Conservation (phyloP, 306 rosid genomes). For the Coriaria nepalensis region DNA sequence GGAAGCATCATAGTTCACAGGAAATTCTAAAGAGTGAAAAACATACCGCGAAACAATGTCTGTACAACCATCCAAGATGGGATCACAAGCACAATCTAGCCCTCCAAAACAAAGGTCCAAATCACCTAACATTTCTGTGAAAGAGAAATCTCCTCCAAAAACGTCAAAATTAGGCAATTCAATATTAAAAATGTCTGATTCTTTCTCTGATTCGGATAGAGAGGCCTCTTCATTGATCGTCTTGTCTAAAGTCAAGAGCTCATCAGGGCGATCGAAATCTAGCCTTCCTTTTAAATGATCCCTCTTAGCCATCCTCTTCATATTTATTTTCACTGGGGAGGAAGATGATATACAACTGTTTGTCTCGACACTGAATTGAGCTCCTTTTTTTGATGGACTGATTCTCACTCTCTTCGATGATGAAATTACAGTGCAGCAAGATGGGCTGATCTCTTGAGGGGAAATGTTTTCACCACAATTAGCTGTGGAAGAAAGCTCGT, state of each 20-base stretch:
- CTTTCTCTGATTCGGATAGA: conserved; percentile 40
- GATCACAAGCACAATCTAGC: conserved; percentile 32
- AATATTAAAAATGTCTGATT: conserved; percentile 32
- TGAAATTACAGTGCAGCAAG: conserved; percentile 56
- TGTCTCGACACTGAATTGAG: conserved; percentile 41
- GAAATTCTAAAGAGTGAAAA: conserved; percentile 7
- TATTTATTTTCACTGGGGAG: conserved; percentile 33
- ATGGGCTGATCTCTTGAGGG: conserved; percentile 28
- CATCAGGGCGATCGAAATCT: conserved; percentile 48
- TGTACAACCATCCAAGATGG: conserved; percentile 20
- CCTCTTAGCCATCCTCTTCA: conserved; percentile 36
- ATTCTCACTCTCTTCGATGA: conserved; percentile 58
- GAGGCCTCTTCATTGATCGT: conserved; percentile 24
- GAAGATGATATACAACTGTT: conserved; percentile 49
- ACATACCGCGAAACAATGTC: conserved; percentile 49
- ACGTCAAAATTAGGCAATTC: conserved; percentile 47
- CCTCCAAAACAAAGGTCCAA: conserved; percentile 44
- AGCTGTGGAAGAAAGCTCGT: conserved; percentile 30
- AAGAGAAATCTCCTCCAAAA: conserved; percentile 49
- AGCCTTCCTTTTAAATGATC: conserved; percentile 65
- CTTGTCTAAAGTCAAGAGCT: conserved; percentile 18
- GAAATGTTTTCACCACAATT: conserved; percentile 22
- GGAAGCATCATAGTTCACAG: background rate
- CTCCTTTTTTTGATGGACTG: conserved; percentile 52
- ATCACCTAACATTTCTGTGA: conserved; percentile 50